Evolutionary conservation across 2,329 filamentous ascomycete genomes (phyloP).

Genomic region (Penicillium sp.): DNA sequence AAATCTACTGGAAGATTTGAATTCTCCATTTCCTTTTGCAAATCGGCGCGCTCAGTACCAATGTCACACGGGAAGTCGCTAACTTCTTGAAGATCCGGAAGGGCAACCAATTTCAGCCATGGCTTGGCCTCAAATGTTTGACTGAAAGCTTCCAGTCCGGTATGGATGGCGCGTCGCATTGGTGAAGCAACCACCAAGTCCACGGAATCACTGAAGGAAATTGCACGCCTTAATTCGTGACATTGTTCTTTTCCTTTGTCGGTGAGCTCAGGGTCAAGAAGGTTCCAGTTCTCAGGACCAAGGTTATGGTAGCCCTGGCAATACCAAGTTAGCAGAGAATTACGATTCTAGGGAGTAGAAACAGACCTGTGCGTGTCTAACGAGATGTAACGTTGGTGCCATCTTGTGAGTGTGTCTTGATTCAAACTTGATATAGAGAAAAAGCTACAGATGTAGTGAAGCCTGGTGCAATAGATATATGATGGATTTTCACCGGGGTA

Average conservation of each 20-base stretch:
- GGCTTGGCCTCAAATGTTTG: conserved; percentile 43
- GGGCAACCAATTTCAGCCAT: conserved; percentile 55
- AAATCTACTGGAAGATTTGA: conserved; percentile 56
- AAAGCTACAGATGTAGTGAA: background rate
- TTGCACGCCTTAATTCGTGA: conserved; percentile 55
- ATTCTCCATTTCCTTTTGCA: conserved; percentile 60
- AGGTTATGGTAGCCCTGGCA: conserved; percentile 73
- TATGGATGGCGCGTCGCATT: conserved; percentile 72
- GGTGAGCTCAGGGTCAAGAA: conserved; percentile 73
- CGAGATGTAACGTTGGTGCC: conserved; percentile 6
- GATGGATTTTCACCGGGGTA: background rate
- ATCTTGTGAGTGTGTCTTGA: background rate
- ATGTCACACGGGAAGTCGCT: conserved; percentile 70
- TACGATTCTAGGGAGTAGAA: accelerated
- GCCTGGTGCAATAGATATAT: background rate
- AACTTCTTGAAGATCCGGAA: conserved; percentile 75
- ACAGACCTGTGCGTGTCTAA: conserved; percentile 8
- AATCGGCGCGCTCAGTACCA: conserved; percentile 56
- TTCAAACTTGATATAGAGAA: background rate
- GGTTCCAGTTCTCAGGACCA: conserved; percentile 59
- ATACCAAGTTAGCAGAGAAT: background rate
- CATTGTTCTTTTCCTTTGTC: conserved; percentile 70
- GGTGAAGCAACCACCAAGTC: conserved; percentile 72
- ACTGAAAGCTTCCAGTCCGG: conserved; percentile 65
- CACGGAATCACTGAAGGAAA: conserved; percentile 62